phyloP scores from a whole-genome alignment of 2,329 filamentous ascomycete species.

The Claviceps lovelessii region DNA sequence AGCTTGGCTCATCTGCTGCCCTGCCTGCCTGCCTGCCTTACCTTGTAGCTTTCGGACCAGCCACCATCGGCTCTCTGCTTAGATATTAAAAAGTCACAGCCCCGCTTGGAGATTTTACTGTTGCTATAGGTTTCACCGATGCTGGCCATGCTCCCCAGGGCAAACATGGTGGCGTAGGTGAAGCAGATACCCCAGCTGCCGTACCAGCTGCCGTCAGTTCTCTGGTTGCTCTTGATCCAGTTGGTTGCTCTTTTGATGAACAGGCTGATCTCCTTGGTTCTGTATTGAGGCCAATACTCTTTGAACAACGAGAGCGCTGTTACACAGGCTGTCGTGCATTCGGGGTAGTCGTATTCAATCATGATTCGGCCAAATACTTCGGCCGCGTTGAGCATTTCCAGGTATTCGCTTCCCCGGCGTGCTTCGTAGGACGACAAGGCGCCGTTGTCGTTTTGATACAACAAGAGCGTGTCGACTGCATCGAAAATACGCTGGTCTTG shows the following conservation, averaged over 20 bases:
- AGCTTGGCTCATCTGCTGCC: background rate
- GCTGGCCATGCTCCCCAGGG: constrained; percentile 68
- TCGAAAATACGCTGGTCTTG: constrained; percentile 69
- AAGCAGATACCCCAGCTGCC: constrained; percentile 97
- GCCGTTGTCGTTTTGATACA: constrained; percentile 77
- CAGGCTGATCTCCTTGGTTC: constrained; percentile 54
- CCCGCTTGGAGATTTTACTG: constrained; percentile 54
- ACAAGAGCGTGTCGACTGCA: constrained; percentile 76
- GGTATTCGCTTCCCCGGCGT: constrained; percentile 57
- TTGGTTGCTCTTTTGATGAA: constrained; percentile 61
- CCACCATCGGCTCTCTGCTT: constrained; percentile 82
- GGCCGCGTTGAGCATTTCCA: constrained; percentile 85
- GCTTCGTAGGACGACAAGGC: constrained; percentile 86
- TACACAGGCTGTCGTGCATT: constrained; percentile 91
- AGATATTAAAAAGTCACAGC: constrained; percentile 72
- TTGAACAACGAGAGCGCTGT: constrained; percentile 75
- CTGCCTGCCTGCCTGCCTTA: constrained; percentile 12
- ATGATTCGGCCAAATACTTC: constrained; percentile 96
- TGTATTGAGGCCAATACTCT: constrained; percentile 68
- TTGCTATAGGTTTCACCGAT: constrained; percentile 71
- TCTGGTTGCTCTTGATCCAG: constrained; percentile 72
- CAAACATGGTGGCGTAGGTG: constrained; percentile 95
- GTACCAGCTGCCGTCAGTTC: constrained; percentile 85
- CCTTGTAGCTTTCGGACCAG: constrained; percentile 89
- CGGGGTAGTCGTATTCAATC: constrained; percentile 96